Conservation (phyloP, 305 asterid genomes). For the Rubia occidens region DNA sequence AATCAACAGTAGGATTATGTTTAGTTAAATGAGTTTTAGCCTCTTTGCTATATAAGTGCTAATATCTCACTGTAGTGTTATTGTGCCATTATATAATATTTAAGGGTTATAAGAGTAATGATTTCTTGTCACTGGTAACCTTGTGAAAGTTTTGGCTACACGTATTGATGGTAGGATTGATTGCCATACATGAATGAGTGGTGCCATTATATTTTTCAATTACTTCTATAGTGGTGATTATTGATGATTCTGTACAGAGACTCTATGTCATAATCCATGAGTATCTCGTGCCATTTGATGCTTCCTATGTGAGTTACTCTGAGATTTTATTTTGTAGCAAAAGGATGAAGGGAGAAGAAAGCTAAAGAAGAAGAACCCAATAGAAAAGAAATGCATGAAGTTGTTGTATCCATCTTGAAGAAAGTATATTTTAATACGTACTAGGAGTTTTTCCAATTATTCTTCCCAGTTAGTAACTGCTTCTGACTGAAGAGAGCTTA, state of each 20-base stretch:
- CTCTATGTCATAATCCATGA: not conserved
- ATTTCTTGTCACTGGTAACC: not conserved
- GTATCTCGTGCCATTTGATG: not conserved
- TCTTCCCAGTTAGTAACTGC: too few relatives aligned
- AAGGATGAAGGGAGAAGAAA: slow-evolving; percentile 29
- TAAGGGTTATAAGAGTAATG: not conserved
- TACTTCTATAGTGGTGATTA: not conserved
- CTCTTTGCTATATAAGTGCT: not conserved
- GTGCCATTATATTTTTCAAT: not conserved
- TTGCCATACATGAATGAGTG: too few relatives aligned
- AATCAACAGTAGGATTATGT: not conserved
- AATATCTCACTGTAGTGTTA: not conserved
- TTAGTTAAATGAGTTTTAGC: not conserved
- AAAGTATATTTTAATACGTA: too few relatives aligned
- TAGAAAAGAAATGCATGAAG: too few relatives aligned
- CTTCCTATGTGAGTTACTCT: not conserved
- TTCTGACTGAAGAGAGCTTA: too few relatives aligned
- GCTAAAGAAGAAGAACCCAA: slow-evolving; percentile 21
- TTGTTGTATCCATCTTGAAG: too few relatives aligned
- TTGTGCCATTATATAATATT: not conserved
- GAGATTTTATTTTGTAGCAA: slow-evolving; percentile 24
- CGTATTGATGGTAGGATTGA: not conserved
- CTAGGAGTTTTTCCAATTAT: too few relatives aligned
- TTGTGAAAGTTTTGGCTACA: not conserved
- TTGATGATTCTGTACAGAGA: not conserved